Evolutionary conservation across 2,329 filamentous ascomycete species (phyloP), one percentile per base, ranked within the genome.

Genomic region (Penicillium sp.): DNA sequence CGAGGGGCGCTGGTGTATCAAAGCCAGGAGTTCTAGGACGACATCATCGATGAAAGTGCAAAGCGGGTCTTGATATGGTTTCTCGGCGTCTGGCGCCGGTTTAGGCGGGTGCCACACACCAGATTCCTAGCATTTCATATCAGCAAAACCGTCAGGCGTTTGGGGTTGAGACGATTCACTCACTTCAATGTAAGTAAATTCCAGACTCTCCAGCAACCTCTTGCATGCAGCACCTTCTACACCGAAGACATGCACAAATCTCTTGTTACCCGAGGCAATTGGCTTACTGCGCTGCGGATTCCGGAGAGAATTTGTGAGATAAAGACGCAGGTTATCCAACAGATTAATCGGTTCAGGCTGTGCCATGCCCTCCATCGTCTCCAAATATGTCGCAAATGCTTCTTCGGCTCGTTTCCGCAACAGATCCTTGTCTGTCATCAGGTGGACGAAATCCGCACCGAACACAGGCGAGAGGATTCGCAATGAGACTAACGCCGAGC

Each of bases 191-290:
- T 67, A 72, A 24, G 65, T 74, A 63, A 89, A 90, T 2, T 82
- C 85, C 32, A 89, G 67, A 43, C 78, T 81, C 52, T 80, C 74
- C 16, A 90, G 73, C 27, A 90, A 67, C 10, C 78, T 74, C 59
- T 79, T 77, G 66, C 86, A 89, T 46, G 75, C 69, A 38, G 52
- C 61, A 34, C 77, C 77, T 42, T 87, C 84, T 40, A 80, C 73
- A 9, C 84, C 86, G 67, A 89, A 87, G 2, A 81, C 81, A 57
- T 84, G 77, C 62, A 84, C 76, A 60, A 88, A 90, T 53, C 83
- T 82, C 66, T 86, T 86, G 65, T 90, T 89, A 14, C 80, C 70
- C 7, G 80, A 74, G 5, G 81, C 81, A 61, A 89, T 86, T 43
- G 76, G 71, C 59, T 80, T 79, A 61, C 79, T 81, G 32, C 77